These are phyloP conservation scores for Tillandsia leiboldiana DNA, from an alignment of 176 grass and related monocot species.

Conservation along the genomic window DNA sequence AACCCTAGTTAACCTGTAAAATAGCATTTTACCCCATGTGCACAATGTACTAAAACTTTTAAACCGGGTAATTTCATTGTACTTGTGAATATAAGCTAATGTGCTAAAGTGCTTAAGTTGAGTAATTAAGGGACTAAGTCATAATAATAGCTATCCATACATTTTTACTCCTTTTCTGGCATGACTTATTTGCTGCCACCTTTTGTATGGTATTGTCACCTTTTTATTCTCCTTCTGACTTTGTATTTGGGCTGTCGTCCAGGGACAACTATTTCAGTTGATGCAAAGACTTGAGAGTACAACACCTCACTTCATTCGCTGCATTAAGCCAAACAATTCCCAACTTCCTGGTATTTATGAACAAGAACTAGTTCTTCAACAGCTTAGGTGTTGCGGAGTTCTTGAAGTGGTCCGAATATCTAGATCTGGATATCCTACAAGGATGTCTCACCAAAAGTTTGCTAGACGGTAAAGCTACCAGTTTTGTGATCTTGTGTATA, in stretches of 20 bases:
- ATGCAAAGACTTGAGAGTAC: conserved; percentile 96
- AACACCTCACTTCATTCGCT: conserved; percentile 93
- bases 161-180: not conserved
- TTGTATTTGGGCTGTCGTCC: conserved; percentile 1
- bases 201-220: too few relatives aligned
- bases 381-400: conserved; percentile 94
- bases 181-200: too few relatives aligned
- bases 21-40: too few relatives aligned
- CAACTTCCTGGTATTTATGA: conserved; percentile 84
- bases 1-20: too few relatives aligned
- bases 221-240: conserved; percentile 3
- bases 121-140: too few relatives aligned
- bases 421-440: conserved; percentile 92
- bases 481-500: conserved; percentile 16
- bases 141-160: too few relatives aligned
- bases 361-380: conserved; percentile 85
- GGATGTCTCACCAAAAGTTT: conserved; percentile 99
- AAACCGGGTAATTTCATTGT: too few relatives aligned
- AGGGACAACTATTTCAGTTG: conserved; percentile 96
- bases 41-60: too few relatives aligned
- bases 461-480: conserved; percentile 52
- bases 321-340: conserved; percentile 95
- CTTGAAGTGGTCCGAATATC: conserved; percentile 98
- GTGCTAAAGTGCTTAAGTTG: too few relatives aligned
- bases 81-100: too few relatives aligned